Base-by-base conservation (phyloP, 768 basidiomycete genomes). In the Grammothele lineata region DNA sequence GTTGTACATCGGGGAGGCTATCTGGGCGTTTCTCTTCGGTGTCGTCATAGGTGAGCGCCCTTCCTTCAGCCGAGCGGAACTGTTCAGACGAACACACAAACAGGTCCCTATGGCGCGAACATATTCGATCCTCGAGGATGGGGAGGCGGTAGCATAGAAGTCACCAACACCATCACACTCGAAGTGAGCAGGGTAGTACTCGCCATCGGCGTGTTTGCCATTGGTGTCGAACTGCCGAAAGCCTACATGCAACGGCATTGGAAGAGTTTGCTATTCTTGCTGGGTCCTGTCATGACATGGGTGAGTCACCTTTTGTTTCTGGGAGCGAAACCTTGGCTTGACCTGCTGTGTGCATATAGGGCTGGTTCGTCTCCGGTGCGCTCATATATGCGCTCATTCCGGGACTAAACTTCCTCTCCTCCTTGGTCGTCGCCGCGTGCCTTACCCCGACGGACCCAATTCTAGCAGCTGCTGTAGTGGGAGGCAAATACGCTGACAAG, bases 401-500 rank as follows among this genome's bases (percentile, higher is more conserved):
- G 0, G 80, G 82, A 2, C 80, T 98, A 62, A 81, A 78, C 62
- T 97, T 97, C 71, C 77, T 97, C 30, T 88, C 91, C 5, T 82
- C 86, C 43, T 76, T 98, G 53, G 91, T 87, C 40, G 81, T 97
- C 43, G 93, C 89, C 15, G 93, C 96, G 0, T 92, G 90, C 64
- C 79, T 94, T 27, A 95, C 93, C 0, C 92, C 92, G 1, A 99
- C 96, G 25, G 92, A 96, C 66, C 92, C 92, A 33, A 93, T 93
- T 62, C 77, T 96, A 41, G 92, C 92, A 0, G 87, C 92, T 15
- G 90, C 92, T 8, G 92, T 91, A 26, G 80, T 91, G 10, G 95
- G 95, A 59, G 95, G 95, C 25, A 94, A 90, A 70, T 99, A 92
- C 70, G 96, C 96, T 3, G 89, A 97, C 65, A 96, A 97, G 63